Evolutionary conservation across 345 rosid genomes (phyloP).

Genomic region (Hirschfeldia incana): DNA sequence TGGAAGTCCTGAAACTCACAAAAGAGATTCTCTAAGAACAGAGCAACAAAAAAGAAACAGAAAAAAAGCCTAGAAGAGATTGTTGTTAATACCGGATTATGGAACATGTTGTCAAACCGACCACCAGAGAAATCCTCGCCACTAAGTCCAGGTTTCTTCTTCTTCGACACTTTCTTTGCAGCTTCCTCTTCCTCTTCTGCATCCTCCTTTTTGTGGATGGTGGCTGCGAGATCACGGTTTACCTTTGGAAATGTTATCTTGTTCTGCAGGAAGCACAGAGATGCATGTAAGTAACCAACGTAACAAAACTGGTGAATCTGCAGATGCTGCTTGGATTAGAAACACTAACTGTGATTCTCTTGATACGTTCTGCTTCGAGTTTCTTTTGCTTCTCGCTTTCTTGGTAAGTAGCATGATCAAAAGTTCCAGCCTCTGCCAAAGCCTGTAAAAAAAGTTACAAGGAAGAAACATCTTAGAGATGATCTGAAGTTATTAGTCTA

Average conservation of each 20-base stretch:
- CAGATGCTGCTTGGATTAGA: neutral
- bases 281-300: constrained; percentile 22
- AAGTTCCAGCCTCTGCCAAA: constrained; percentile 62
- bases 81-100: constrained; percentile 54
- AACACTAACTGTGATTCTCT: constrained; percentile 75
- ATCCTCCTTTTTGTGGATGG: constrained; percentile 58
- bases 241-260: constrained; percentile 70
- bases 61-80: neutral
- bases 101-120: constrained; percentile 58
- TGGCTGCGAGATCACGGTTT: constrained; percentile 63
- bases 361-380: constrained; percentile 50
- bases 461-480: constrained; percentile 11
- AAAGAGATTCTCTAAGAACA: constrained; percentile 12
- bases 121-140: constrained; percentile 52
- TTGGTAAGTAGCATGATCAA: constrained; percentile 61
- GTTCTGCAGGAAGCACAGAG: constrained; percentile 49
- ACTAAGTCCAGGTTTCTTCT: constrained; percentile 60
- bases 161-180: constrained; percentile 57
- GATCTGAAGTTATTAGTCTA: neutral
- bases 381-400: constrained; percentile 68
- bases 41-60: neutral
- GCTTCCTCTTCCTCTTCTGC: constrained; percentile 54
- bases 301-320: neutral
- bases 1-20: constrained; percentile 61
- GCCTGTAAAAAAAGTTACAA: constrained; percentile 48